phyloP scores from a whole-genome alignment of 2,329 filamentous ascomycete genomes.

The Alternaria metachromatica region DNA sequence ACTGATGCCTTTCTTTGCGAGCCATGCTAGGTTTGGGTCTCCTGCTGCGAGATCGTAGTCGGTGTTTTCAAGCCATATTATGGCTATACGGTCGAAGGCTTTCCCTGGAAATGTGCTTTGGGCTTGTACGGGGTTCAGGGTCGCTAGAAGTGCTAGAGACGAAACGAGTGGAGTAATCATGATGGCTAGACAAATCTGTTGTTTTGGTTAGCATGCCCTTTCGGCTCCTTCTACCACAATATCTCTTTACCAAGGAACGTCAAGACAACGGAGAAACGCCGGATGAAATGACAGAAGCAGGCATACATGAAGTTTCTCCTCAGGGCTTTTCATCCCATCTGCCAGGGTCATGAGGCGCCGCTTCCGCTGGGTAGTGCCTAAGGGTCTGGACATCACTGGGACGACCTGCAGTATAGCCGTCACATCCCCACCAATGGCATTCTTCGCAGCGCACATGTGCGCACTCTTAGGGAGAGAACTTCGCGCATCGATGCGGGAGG shows the following conservation, averaged over 20 bases:
- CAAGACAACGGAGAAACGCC: not conserved
- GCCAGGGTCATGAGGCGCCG: not conserved
- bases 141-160: constrained; percentile 20
- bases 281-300: not conserved
- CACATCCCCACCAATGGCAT: not conserved
- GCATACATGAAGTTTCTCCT: not conserved
- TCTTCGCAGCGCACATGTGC: not conserved
- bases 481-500: not conserved
- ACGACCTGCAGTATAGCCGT: not conserved
- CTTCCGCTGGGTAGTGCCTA: not conserved
- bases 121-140: constrained; percentile 51
- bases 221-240: not conserved
- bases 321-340: not conserved
- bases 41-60: constrained; percentile 68
- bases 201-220: not conserved
- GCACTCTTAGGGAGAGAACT: not conserved
- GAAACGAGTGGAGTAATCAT: constrained; percentile 14
- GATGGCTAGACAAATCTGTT: not conserved
- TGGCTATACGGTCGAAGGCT: constrained; percentile 73
- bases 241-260: not conserved
- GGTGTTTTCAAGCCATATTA: constrained; percentile 81
- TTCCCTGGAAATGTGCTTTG: constrained; percentile 67
- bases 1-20: constrained; percentile 68
- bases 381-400: not conserved
- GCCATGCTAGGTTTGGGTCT: constrained; percentile 66